A percentile compares a stretch with the other conserved stretches of the same genome.
phyloP scores from a whole-genome alignment of 371 early-diverging fungal species.

The Mortierella sp. region DNA sequence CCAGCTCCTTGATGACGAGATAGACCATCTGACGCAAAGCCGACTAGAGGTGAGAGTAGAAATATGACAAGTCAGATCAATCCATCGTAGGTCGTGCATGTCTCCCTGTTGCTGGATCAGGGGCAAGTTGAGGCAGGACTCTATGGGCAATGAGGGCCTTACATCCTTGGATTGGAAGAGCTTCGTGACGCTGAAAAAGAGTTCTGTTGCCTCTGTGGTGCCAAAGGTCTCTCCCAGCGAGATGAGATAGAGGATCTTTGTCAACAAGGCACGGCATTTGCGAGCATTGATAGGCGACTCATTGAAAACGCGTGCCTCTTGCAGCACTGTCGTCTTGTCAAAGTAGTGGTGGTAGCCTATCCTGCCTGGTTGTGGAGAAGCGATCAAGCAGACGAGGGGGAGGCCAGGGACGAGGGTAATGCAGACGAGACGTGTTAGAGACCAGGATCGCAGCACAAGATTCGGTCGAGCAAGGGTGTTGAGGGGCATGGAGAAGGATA shows the following conservation, averaged over 20 bases:
- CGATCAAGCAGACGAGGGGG: background rate
- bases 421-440: constrained; percentile 6
- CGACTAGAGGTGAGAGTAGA: constrained; percentile 59
- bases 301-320: constrained; percentile 97
- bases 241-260: constrained; percentile 93
- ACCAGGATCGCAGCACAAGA: background rate
- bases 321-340: constrained; percentile 94
- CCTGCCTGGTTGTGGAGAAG: constrained; percentile 30
- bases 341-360: constrained; percentile 58
- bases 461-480: background rate
- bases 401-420: background rate
- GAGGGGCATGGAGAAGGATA: background rate
- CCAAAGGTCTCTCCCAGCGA: constrained; percentile 90
- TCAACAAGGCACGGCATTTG: constrained; percentile 91
- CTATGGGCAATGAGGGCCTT: constrained; percentile 47
- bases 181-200: constrained; percentile 97
- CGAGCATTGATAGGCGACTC: constrained; percentile 94
- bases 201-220: constrained; percentile 94
- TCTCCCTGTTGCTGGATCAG: background rate
- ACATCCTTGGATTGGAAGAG: constrained; percentile 97
- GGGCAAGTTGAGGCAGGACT: background rate
- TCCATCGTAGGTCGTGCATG: background rate
- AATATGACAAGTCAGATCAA: background rate
- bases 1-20: constrained; percentile 95
- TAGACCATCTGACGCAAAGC: constrained; percentile 96